These are phyloP conservation scores for Isatis lusitanica DNA, from an alignment of 441 rosid genomes.

Conservation along the genomic window DNA sequence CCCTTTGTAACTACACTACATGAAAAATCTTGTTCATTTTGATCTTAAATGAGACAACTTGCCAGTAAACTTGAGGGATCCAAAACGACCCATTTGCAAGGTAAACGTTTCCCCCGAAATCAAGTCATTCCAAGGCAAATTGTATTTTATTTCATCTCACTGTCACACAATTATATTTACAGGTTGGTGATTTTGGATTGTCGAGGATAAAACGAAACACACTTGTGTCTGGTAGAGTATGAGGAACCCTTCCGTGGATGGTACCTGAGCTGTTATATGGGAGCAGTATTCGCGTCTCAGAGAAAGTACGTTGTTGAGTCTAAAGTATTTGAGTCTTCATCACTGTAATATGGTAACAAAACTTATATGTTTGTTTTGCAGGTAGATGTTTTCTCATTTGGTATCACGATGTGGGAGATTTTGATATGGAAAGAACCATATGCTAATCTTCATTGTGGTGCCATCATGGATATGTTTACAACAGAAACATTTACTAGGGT, in stretches of 20 bases:
- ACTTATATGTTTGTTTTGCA: constrained; percentile 28
- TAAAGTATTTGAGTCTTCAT: background rate
- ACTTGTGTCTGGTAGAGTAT: constrained; percentile 83
- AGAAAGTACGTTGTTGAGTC: constrained; percentile 52
- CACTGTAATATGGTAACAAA: background rate
- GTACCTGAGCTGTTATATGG: constrained; percentile 90
- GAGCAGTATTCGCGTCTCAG: constrained; percentile 76
- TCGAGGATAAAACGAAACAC: constrained; percentile 88
- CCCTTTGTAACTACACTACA: background rate
- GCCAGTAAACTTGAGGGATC: constrained; percentile 84
- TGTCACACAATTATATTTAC: constrained; percentile 1
- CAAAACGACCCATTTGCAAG: constrained; percentile 93
- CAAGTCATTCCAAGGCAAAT: background rate
- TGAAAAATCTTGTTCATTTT: constrained; percentile 82
- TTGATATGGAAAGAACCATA: constrained; percentile 85
- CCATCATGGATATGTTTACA: constrained; percentile 66
- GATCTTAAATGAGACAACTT: constrained; percentile 94
- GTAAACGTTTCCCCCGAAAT: constrained; percentile 25
- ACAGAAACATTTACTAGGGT: background rate
- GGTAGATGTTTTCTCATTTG: constrained; percentile 95
- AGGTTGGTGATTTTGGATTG: constrained; percentile 95
- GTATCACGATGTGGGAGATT: constrained; percentile 87
- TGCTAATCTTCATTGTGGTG: constrained; percentile 89
- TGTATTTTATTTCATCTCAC: background rate
- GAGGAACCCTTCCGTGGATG: constrained; percentile 99